Base-by-base conservation (phyloP, 306 rosid genomes). In the Cyamopsis tetragonoloba region DNA sequence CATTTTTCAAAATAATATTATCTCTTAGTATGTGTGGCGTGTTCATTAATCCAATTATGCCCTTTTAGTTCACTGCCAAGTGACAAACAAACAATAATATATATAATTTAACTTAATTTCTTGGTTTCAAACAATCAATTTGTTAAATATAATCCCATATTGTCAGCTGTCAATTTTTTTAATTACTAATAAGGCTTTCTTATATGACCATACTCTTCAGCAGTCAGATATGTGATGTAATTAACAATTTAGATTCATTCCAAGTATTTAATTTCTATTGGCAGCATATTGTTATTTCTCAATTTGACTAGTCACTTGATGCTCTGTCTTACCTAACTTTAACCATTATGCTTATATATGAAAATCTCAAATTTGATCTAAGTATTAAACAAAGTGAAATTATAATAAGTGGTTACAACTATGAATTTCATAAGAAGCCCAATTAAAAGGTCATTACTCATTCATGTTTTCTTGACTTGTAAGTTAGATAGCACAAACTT, bases 241-340 rank as follows among this genome's bases (percentile, higher is more conserved):
- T n/a, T n/a, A n/a, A 56, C 55, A 77, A 63, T 51, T 63, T 57
- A 23, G 66, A 74, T 73, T 79, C 39, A 15, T 63, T 62, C 23
- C 66, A 15, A 23, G 5, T 59, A 74, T 50, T 63, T 35, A 12
- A 59, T 35, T 46, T 69, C 56, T 62, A 57, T 47, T 66, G 42
- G 62, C 15, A 71, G 28, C 67, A 34, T 46, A 6, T 63, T 70
- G 23, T 39, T 56, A 27, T 43, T 57, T 42, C 26, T 28, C 56
- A 70, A 24, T 18, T 24, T 56, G 23, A 64, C 22, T 63, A 15
- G 3, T 20, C 20, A 8, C 26, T 20, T 66, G 77, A 79, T 65
- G 70, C 73, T 76, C 70, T 39, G 31, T 75, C 38, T 58, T 63
- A 70, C 83, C 84, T 48, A 76, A 76, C 76, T 26, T 54, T 6